phyloP scores from a whole-genome alignment of 2,329 filamentous ascomycete genomes.

The Acrodontium crateriforme region DNA sequence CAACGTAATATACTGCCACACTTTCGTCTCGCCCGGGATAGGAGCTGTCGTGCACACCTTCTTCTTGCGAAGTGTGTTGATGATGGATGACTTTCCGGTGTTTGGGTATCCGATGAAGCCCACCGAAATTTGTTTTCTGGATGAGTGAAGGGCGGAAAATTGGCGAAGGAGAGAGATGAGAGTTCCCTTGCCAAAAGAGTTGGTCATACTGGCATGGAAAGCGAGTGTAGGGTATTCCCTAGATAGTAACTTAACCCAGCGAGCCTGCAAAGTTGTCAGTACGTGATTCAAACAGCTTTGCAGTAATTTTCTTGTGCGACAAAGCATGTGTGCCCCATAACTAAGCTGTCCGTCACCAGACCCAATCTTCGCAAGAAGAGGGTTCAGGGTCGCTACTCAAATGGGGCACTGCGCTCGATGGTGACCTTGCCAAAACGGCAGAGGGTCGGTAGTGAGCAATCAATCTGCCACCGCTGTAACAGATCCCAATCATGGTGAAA shows the following conservation, averaged over 20 bases:
- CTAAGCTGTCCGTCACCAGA: slow-evolving; percentile 85
- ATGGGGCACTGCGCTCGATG: slow-evolving; percentile 62
- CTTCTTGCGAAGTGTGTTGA: slow-evolving; percentile 90
- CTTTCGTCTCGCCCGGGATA: slow-evolving; percentile 91
- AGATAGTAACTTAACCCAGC: slow-evolving; percentile 79
- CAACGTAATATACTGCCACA: slow-evolving; percentile 94
- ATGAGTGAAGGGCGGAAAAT: slow-evolving; percentile 78
- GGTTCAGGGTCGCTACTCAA: slow-evolving; percentile 90
- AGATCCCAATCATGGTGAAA: slow-evolving; percentile 61
- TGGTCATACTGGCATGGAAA: slow-evolving; percentile 88
- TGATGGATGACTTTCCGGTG: slow-evolving; percentile 90
- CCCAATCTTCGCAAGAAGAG: too few relatives aligned
- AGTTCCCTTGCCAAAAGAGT: slow-evolving; percentile 92
- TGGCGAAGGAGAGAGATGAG: slow-evolving; percentile 84
- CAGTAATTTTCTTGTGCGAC: background rate
- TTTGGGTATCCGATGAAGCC: slow-evolving; percentile 86
- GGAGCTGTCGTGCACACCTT: slow-evolving; percentile 88
- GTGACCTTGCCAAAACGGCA: slow-evolving; percentile 83
- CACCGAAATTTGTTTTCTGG: slow-evolving; percentile 88
- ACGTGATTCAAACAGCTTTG: background rate
- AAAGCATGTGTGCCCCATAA: slow-evolving; percentile 79
- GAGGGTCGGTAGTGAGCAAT: slow-evolving; percentile 56
- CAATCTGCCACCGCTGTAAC: slow-evolving; percentile 99
- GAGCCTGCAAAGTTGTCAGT: slow-evolving; percentile 54
- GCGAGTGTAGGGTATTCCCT: slow-evolving; percentile 89